Conservation (phyloP, 1,284 basidiomycete genomes). For the Ustilago bromivora region DNA sequence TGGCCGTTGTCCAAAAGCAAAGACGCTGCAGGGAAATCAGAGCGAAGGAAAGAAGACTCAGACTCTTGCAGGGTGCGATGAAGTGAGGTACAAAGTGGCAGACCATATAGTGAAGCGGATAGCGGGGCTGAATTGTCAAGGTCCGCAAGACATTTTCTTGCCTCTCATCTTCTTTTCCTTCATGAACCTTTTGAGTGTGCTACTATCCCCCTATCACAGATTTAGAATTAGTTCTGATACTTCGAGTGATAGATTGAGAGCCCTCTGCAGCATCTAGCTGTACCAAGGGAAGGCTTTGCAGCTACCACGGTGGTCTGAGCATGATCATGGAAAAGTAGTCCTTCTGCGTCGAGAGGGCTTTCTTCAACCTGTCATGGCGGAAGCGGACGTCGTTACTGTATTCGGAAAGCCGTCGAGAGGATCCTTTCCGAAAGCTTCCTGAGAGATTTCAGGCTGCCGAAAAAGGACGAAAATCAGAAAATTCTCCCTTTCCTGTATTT, state of each 20-base stretch:
- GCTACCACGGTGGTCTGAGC: not conserved
- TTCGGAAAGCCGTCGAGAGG: not conserved
- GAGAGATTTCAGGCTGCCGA: not conserved
- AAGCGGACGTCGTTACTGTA: not conserved
- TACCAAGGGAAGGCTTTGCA: not conserved
- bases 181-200: no score
- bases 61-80: not conserved
- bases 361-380: not conserved
- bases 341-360: not conserved
- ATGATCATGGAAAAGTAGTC: not conserved
- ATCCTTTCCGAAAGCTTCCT: not conserved
- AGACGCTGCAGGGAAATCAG: not conserved
- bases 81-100: not conserved
- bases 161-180: not conserved
- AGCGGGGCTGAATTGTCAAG: constrained; percentile 24
- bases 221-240: not conserved
- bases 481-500: not conserved
- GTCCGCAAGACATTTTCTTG: constrained; percentile 19
- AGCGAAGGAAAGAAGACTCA: not conserved
- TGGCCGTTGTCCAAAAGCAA: not conserved
- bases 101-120: constrained; percentile 6
- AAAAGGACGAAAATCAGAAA: not conserved
- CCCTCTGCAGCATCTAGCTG: not conserved
- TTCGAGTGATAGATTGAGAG: not conserved
- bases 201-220: not conserved